Evolutionary conservation across 1,284 basidiomycete species (phyloP).

Genomic region (Moniliella sp.): DNA sequence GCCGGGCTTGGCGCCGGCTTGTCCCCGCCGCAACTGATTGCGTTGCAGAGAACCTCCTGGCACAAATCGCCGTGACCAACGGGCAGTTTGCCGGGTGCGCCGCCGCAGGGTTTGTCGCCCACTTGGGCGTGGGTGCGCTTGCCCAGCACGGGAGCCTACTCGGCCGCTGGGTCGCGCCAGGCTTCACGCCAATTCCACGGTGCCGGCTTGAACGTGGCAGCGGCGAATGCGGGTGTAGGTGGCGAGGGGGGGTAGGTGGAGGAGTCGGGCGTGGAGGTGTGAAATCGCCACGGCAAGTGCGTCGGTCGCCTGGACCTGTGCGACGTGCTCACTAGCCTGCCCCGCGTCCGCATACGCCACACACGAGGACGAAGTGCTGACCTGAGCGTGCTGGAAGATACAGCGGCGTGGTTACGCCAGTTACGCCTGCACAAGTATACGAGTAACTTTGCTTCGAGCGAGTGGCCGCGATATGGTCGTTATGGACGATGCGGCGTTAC

Average conservation of each 20-base stretch:
- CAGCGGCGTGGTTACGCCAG: constrained; percentile 75
- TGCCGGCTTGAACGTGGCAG: constrained; percentile 48
- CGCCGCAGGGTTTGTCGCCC: no score
- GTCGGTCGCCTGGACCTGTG: not conserved
- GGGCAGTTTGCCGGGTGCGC: constrained; percentile 1
- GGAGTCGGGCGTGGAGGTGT: no score
- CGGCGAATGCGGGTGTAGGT: constrained; percentile 49
- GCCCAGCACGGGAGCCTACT: no score
- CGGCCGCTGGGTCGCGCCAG: constrained; percentile 61
- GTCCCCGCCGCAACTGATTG: constrained; percentile 29
- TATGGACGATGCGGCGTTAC: constrained; percentile 69
- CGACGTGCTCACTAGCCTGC: no score
- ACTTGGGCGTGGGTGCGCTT: no score
- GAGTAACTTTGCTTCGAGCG: constrained; percentile 71
- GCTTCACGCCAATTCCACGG: constrained; percentile 69
- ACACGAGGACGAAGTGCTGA: constrained; percentile 66
- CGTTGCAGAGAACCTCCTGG: constrained; percentile 31
- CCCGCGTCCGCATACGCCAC: no score
- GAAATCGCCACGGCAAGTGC: no score
- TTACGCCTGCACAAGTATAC: constrained; percentile 92
- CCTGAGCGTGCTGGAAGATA: constrained; percentile 60
- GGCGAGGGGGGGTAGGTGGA: constrained; percentile 76
- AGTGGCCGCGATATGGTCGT: constrained; percentile 85
- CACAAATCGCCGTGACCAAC: constrained; percentile 9
- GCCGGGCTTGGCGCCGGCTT: constrained; percentile 29